Percentiles rank a stretch among this genome's conserved stretches.
Conservation (phyloP, 1,284 basidiomycete genomes). For the Amylostereum chailletii region DNA sequence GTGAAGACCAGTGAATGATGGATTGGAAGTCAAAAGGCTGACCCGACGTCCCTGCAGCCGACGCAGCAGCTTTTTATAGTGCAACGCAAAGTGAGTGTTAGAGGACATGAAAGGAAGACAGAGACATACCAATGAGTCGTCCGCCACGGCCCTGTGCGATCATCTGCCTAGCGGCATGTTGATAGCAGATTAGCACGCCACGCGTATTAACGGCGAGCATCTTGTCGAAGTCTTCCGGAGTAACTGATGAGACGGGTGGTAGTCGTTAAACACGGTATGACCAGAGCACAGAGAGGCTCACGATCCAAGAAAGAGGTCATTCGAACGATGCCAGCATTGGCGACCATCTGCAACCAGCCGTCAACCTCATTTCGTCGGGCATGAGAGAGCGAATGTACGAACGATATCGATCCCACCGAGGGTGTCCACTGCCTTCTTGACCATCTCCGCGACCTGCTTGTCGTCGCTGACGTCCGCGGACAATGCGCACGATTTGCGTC, state of each 20-base stretch:
- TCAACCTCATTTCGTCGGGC: background rate
- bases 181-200: slow-evolving; percentile 19
- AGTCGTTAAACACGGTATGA: background rate
- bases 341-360: slow-evolving; percentile 18
- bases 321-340: slow-evolving; percentile 31
- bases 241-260: slow-evolving; percentile 3
- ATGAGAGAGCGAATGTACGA: background rate
- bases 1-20: too few relatives aligned
- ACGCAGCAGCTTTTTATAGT: slow-evolving; percentile 12
- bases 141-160: slow-evolving; percentile 23
- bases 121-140: slow-evolving; percentile 18
- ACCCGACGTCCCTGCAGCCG: slow-evolving; percentile 11
- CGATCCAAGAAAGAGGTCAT: slow-evolving; percentile 23
- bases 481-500: slow-evolving; percentile 18
- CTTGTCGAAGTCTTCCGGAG: slow-evolving; percentile 11
- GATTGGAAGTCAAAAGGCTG: background rate
- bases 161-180: slow-evolving; percentile 23
- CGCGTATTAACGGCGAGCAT: slow-evolving; percentile 10
- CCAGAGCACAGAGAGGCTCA: slow-evolving; percentile 8
- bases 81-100: background rate
- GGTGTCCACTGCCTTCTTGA: slow-evolving; percentile 22
- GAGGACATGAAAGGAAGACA: background rate
- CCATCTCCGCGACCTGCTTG: slow-evolving; percentile 24
- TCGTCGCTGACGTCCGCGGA: slow-evolving; percentile 20
- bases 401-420: slow-evolving; percentile 18